Base-by-base conservation (phyloP, 345 rosid genomes). In the Trapa bicornis region DNA sequence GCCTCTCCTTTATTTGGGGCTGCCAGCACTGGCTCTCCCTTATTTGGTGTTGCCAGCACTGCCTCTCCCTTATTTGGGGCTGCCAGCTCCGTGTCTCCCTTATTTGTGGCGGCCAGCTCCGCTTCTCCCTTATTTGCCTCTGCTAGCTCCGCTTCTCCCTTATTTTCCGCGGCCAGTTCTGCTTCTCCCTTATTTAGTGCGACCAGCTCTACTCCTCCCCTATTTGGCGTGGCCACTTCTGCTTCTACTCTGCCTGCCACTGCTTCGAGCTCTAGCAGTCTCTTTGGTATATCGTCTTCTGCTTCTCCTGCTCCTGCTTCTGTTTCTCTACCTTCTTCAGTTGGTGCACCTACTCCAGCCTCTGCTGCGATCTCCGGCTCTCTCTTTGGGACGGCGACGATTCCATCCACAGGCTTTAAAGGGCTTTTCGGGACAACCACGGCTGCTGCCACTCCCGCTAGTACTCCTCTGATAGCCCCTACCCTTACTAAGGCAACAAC, bases 401-500 rank as follows among this genome's bases (percentile, higher is more conserved):
- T 80, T 39, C 36, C 70, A 32, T 5, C 79, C 0, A 58, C 57
- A 38, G 67, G 79, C 22, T 4, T 72, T 32, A 69, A 71, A 8
- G 42, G 67, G 2, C 42, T 72, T 1, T 16, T 66, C 29, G 65
- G 62, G 12, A 15, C 38, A 22, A 56, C 69, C 35, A 37, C 65
- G 8, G 60, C 66, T 41, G 77, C 76, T 45, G n/a, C 80, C 5
- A 65, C 84, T 62, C 62, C 67, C 35, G 10, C 45, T 42, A 5
- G 73, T 65, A 9, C 68, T 61, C 50, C 81, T 32, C 12, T 81
- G 68, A 35, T 80, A 56, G 65, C 82, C 64, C 64, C 82, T 37
- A 66, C 79, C 0, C 67, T 75, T 10, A 72, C 80, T 43, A 65
- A 81, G 0, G 68, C 77, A 6, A 15, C 56, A 50, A 71, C 76